These are phyloP conservation scores for Mortierella sp. DNA, from an alignment of 371 early-diverging fungal species.

Conservation along the genomic window DNA sequence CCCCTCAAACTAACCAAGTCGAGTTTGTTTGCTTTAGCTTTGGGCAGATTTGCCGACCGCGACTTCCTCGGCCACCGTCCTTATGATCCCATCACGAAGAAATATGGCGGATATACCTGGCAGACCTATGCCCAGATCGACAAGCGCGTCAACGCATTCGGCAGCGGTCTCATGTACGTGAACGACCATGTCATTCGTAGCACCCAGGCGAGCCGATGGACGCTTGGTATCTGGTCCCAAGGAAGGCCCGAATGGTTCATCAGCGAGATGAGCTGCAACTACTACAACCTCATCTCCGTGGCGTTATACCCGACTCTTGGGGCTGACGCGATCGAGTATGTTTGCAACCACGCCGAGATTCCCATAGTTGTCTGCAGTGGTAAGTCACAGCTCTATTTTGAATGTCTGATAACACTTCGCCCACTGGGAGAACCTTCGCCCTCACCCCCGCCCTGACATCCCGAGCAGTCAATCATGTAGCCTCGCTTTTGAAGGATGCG, in stretches of 20 bases:
- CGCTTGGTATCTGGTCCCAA: constrained; percentile 77
- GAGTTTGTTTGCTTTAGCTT: constrained; percentile 8
- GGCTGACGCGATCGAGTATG: constrained; percentile 74
- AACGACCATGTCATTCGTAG: constrained; percentile 34
- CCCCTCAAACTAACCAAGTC: too few relatives aligned
- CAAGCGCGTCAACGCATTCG: constrained; percentile 64
- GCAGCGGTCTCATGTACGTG: constrained; percentile 60
- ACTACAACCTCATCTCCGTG: constrained; percentile 64
- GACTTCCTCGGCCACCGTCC: constrained; percentile 60
- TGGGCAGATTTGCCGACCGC: constrained; percentile 19
- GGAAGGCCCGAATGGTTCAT: constrained; percentile 88
- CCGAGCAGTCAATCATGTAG: constrained; percentile 61
- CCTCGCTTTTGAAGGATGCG: constrained; percentile 63
- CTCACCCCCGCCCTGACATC: too few relatives aligned
- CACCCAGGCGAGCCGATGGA: constrained; percentile 37
- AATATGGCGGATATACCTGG: constrained; percentile 68
- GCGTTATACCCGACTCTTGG: constrained; percentile 91
- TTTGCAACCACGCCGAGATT: constrained; percentile 76
- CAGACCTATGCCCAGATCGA: constrained; percentile 62
- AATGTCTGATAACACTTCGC: too few relatives aligned
- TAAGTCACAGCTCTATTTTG: constrained; percentile 55
- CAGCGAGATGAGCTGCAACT: constrained; percentile 66
- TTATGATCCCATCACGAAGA: constrained; percentile 52
- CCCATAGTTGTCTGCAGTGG: constrained; percentile 70
- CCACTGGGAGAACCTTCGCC: too few relatives aligned